Evolutionary conservation across 2,329 filamentous ascomycete species (phyloP).

Genomic region (Ascochyta koolunga): DNA sequence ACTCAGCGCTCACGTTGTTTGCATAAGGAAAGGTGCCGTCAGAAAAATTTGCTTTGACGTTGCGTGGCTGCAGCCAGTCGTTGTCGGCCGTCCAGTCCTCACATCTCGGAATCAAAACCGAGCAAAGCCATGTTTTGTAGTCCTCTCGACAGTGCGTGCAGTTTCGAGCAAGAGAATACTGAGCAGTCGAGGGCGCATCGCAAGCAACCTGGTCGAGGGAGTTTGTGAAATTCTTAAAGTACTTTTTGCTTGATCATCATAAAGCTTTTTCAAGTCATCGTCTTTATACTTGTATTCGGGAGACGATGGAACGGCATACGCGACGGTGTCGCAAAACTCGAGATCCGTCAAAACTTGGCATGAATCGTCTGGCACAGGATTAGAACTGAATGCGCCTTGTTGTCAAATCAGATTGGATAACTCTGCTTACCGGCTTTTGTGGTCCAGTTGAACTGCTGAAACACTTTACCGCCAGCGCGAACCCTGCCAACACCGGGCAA

Average conservation of each 20-base stretch:
- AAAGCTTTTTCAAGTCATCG: slow-evolving; percentile 69
- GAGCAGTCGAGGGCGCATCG: slow-evolving; percentile 72
- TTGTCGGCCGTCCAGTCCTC: slow-evolving; percentile 73
- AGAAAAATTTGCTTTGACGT: slow-evolving; percentile 70
- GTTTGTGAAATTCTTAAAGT: slow-evolving; percentile 80
- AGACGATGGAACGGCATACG: slow-evolving; percentile 90
- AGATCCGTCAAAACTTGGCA: slow-evolving; percentile 87
- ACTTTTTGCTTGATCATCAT: slow-evolving; percentile 75
- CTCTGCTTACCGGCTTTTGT: slow-evolving; percentile 73
- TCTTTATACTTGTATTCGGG: slow-evolving; percentile 65
- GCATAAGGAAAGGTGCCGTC: slow-evolving; percentile 61
- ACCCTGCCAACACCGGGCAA: slow-evolving; percentile 50
- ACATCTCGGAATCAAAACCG: slow-evolving; percentile 89
- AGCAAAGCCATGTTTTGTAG: slow-evolving; percentile 96
- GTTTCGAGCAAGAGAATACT: slow-evolving; percentile 79
- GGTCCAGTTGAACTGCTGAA: slow-evolving; percentile 71
- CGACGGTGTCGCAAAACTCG: slow-evolving; percentile 85
- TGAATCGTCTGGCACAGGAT: slow-evolving; percentile 65
- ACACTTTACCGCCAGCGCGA: slow-evolving; percentile 79
- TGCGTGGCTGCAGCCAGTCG: slow-evolving; percentile 66
- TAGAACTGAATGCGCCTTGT: slow-evolving; percentile 12
- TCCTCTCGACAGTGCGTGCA: slow-evolving; percentile 78
- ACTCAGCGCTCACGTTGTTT: slow-evolving; percentile 21
- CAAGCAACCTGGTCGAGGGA: slow-evolving; percentile 85
- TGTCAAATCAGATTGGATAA: neutral